These are phyloP conservation scores for Cercospora janseana DNA, from an alignment of 2,329 filamentous ascomycete species.

Conservation along the genomic window DNA sequence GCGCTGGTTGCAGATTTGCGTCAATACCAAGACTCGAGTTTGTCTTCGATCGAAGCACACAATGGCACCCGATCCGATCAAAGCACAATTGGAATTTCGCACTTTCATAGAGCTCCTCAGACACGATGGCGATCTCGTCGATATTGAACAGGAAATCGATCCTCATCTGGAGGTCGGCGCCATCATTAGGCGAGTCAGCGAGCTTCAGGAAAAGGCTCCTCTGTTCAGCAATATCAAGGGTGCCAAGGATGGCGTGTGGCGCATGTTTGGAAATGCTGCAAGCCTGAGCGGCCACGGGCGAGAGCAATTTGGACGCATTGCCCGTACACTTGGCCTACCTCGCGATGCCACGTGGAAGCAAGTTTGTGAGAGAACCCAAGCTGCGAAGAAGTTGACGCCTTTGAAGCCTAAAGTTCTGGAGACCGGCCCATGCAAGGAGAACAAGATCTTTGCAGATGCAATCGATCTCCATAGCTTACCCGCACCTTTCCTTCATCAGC, in stretches of 20 bases:
- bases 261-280: slow-evolving; percentile 49
- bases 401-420: background rate
- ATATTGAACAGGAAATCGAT: slow-evolving; percentile 47
- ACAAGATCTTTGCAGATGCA: slow-evolving; percentile 40
- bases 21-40: background rate
- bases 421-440: slow-evolving; percentile 47
- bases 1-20: background rate
- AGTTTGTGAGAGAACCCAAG: background rate
- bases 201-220: slow-evolving; percentile 49
- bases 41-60: background rate
- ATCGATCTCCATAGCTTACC: slow-evolving; percentile 43
- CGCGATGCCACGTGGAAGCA: slow-evolving; percentile 29
- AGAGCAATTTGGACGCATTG: slow-evolving; percentile 40
- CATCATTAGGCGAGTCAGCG: slow-evolving; percentile 49
- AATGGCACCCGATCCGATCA: background rate
- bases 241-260: slow-evolving; percentile 46
- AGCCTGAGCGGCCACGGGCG: slow-evolving; percentile 38
- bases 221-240: slow-evolving; percentile 55
- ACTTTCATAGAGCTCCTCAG: slow-evolving; percentile 45
- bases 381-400: background rate
- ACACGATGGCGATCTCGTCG: slow-evolving; percentile 46
- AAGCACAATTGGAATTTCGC: slow-evolving; percentile 40
- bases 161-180: slow-evolving; percentile 50
- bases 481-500: slow-evolving; percentile 45
- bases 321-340: slow-evolving; percentile 41